phyloP scores from a whole-genome alignment of 1,284 basidiomycete species.

The Leucocoprinus gongylophorus region DNA sequence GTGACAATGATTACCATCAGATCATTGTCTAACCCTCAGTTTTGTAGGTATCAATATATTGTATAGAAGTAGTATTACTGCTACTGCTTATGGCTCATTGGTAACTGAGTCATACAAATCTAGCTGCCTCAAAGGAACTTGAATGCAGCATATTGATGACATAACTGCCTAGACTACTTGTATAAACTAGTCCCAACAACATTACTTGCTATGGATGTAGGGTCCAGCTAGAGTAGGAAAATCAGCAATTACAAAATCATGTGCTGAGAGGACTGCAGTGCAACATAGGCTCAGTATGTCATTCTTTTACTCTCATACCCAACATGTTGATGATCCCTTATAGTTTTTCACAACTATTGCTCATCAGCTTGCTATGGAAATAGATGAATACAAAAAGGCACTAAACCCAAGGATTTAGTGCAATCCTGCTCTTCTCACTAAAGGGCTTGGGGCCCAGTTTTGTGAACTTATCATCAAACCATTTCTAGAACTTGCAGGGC shows the following conservation, averaged over 20 bases:
- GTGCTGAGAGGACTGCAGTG: not conserved
- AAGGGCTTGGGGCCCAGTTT: not conserved
- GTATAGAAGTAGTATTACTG: too few species aligned
- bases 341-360: not conserved
- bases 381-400: too few species aligned
- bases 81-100: too few species aligned
- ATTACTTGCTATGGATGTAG: conserved; percentile 1
- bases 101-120: too few species aligned
- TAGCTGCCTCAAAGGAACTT: not conserved
- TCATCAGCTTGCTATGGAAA: not conserved
- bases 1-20: too few species aligned
- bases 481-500: not conserved
- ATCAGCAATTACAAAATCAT: conserved; percentile 4
- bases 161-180: not conserved
- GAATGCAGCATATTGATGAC: not conserved
- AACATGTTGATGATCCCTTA: not conserved
- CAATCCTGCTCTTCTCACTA: not conserved
- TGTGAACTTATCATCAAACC: too few species aligned
- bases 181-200: not conserved
- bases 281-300: not conserved
- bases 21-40: too few species aligned
- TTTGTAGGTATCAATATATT: too few species aligned
- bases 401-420: not conserved
- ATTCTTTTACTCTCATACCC: conserved; percentile 2
- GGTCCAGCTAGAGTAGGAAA: conserved; percentile 6